Conservation (phyloP, 495 filamentous ascomycete species). For the Penicillium steckii region DNA sequence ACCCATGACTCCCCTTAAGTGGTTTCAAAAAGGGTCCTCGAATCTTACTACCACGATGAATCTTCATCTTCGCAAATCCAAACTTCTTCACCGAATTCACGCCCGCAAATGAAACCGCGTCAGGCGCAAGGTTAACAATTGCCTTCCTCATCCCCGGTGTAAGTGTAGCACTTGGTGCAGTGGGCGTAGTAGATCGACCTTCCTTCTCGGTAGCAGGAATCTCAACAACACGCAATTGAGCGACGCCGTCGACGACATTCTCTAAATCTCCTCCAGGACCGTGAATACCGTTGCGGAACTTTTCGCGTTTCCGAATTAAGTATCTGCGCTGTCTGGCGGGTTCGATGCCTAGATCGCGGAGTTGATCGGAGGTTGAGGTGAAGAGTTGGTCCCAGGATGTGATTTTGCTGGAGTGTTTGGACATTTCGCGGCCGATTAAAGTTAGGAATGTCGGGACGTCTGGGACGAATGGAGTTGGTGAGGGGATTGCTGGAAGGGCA, state of each 20-base stretch:
- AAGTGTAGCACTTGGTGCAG: slow-evolving; percentile 35
- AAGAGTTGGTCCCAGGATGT: slow-evolving; percentile 89
- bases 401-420: slow-evolving; percentile 75
- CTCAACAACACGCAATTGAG: slow-evolving; percentile 67
- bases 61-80: slow-evolving; percentile 60
- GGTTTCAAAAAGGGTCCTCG: slow-evolving; percentile 67
- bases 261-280: slow-evolving; percentile 78
- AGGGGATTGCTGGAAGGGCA: slow-evolving; percentile 49
- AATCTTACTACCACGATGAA: slow-evolving; percentile 63
- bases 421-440: slow-evolving; percentile 84
- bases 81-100: slow-evolving; percentile 48
- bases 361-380: slow-evolving; percentile 67
- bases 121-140: slow-evolving; percentile 71
- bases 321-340: slow-evolving; percentile 79
- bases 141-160: slow-evolving; percentile 55
- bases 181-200: no score
- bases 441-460: slow-evolving; percentile 89
- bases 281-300: slow-evolving; percentile 70
- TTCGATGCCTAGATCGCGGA: slow-evolving; percentile 82
- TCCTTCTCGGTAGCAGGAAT: slow-evolving; percentile 30
- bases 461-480: slow-evolving; percentile 80
- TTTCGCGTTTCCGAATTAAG: slow-evolving; percentile 80
- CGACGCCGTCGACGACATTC: slow-evolving; percentile 69
- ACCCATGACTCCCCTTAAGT: slow-evolving; percentile 59
- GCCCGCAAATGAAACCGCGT: slow-evolving; percentile 43